These are phyloP conservation scores for Colletotrichum liaoningense DNA, from an alignment of 2,329 filamentous ascomycete species.

Conservation along the genomic window DNA sequence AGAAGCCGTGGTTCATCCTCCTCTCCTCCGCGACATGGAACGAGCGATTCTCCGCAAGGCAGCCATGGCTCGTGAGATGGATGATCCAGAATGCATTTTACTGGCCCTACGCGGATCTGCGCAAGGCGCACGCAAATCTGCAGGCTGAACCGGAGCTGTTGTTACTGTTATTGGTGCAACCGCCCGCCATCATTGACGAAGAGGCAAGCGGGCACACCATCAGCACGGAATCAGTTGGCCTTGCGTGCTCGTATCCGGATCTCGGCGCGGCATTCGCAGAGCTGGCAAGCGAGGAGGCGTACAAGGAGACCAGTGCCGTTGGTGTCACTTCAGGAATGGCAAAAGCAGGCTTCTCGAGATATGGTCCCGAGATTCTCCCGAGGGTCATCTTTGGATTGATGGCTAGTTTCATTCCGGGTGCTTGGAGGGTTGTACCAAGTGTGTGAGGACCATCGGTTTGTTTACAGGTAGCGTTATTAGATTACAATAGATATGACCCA, in stretches of 20 bases:
- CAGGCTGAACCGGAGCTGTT: not conserved
- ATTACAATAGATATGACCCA: not conserved
- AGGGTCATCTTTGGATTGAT: conserved; percentile 14
- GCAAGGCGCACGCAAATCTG: conserved; percentile 12
- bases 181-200: conserved; percentile 23
- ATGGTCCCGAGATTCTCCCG: not conserved
- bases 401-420: conserved; percentile 22
- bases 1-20: conserved; percentile 6
- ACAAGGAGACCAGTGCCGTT: not conserved
- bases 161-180: conserved; percentile 17
- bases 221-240: not conserved
- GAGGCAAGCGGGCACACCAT: conserved; percentile 21
- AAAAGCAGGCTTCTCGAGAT: conserved; percentile 4
- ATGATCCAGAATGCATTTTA: conserved; percentile 24
- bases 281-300: conserved; percentile 5
- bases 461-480: not conserved
- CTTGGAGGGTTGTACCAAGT: conserved; percentile 9
- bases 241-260: conserved; percentile 16
- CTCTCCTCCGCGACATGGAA: conserved; percentile 29
- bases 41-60: not conserved
- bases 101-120: conserved; percentile 26
- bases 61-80: conserved; percentile 1
- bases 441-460: not conserved
- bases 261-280: conserved; percentile 28
- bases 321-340: conserved; percentile 9